Conservation (phyloP, 345 rosid genomes). For the Camelina neglecta region DNA sequence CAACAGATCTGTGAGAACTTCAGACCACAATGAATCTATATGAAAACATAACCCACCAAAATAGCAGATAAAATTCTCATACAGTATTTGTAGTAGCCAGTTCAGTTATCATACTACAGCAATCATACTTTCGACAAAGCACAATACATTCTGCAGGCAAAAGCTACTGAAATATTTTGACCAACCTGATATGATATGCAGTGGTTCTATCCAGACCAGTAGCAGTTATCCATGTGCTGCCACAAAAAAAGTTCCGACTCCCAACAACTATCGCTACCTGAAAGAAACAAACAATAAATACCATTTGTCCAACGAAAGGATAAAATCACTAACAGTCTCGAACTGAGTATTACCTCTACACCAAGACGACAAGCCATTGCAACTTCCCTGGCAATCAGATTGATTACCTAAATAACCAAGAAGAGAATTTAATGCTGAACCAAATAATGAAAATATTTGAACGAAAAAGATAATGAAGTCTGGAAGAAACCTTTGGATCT, state of each 20-base stretch:
- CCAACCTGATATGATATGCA: conserved; percentile 83
- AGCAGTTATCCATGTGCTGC: conserved; percentile 79
- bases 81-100: background rate
- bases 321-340: conserved; percentile 6
- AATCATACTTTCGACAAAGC: background rate
- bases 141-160: conserved; percentile 13
- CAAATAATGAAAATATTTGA: conserved; percentile 21
- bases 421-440: conserved; percentile 16
- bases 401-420: conserved; percentile 59
- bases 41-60: background rate
- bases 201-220: conserved; percentile 82
- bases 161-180: background rate
- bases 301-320: background rate
- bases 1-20: conserved; percentile 5
- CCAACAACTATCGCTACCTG: conserved; percentile 95
- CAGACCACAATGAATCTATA: background rate
- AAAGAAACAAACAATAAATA: conserved; percentile 23
- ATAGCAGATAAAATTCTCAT: background rate
- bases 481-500: conserved; percentile 72
- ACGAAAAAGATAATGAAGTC: background rate
- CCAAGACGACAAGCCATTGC: conserved; percentile 75
- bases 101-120: too few species aligned
- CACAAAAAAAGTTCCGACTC: conserved; percentile 82
- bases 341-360: conserved; percentile 61
- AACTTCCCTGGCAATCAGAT: conserved; percentile 81